Percentiles rank a stretch among this genome's conserved stretches.
phyloP scores from a whole-genome alignment of 108 stramenopile species.

The Nitzschia sp. region DNA sequence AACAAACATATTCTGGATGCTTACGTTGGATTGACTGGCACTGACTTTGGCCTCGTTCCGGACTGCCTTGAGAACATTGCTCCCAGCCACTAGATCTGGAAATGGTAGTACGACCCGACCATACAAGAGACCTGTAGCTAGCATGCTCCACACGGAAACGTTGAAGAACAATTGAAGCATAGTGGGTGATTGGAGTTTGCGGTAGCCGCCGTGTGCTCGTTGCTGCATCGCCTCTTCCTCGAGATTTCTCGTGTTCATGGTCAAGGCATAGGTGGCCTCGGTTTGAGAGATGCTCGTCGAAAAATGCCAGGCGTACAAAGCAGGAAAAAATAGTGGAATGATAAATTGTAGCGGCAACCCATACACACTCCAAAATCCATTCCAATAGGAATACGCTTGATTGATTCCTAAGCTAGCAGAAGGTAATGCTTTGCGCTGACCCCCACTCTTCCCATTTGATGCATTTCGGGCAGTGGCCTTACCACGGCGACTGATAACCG shows the following conservation, averaged over 20 bases:
- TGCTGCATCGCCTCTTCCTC: not conserved
- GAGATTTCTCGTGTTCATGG: not conserved
- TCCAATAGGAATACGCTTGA: slow-evolving; percentile 2
- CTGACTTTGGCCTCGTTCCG: slow-evolving; percentile 48
- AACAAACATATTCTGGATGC: not conserved
- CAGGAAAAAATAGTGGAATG: not conserved
- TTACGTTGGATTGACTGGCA: not conserved
- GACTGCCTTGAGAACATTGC: slow-evolving; percentile 60
- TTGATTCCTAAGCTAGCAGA: slow-evolving; percentile 1
- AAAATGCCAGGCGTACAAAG: slow-evolving; percentile 19
- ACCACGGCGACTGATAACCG: not conserved
- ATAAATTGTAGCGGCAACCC: slow-evolving; percentile 26
- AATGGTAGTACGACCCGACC: slow-evolving; percentile 69
- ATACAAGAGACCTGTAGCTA: slow-evolving; percentile 37
- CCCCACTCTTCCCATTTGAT: not conserved
- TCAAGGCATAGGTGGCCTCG: slow-evolving; percentile 2
- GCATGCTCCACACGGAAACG: slow-evolving; percentile 13
- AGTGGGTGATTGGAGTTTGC: slow-evolving; percentile 9
- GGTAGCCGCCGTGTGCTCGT: slow-evolving; percentile 23
- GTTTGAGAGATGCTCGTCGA: not conserved
- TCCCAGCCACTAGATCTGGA: slow-evolving; percentile 74
- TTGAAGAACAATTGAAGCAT: slow-evolving; percentile 29
- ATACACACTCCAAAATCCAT: slow-evolving; percentile 1
- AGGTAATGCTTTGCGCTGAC: not conserved
- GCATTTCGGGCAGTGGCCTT: no score